These are phyloP conservation scores for Torulaspora indica DNA, from an alignment of 805 yeast species.

Conservation along the genomic window DNA sequence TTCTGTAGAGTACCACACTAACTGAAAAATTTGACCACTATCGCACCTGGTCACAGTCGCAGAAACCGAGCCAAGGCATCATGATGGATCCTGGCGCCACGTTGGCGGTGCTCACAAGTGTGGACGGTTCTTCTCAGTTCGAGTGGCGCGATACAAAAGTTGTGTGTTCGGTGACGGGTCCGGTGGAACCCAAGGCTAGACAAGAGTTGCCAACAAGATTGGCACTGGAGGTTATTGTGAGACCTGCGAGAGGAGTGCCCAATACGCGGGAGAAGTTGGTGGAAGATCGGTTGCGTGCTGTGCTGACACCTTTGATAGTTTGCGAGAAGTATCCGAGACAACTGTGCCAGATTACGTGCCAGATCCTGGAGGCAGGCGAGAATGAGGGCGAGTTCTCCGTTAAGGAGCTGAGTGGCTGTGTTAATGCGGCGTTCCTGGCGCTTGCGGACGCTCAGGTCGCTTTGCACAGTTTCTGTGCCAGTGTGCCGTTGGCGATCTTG, in stretches of 20 bases:
- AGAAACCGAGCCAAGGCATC: not conserved
- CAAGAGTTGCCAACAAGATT: conserved; percentile 81
- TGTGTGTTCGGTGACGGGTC: conserved; percentile 81
- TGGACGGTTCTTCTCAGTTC: conserved; percentile 76
- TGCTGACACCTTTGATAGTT: conserved; percentile 56
- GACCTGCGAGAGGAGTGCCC: conserved; percentile 75
- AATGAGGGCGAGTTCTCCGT: conserved; percentile 31
- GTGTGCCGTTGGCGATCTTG: conserved; percentile 46
- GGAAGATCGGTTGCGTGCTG: conserved; percentile 63
- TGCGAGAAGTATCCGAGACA: conserved; percentile 73
- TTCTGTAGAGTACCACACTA: not conserved
- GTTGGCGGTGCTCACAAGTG: conserved; percentile 45
- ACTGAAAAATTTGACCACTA: conserved; percentile 7
- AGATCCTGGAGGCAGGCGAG: conserved; percentile 48
- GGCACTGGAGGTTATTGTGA: conserved; percentile 68
- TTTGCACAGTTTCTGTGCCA: conserved; percentile 55
- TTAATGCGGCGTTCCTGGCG: conserved; percentile 72
- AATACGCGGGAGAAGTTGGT: conserved; percentile 68
- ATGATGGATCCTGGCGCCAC: conserved; percentile 13
- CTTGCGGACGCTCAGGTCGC: conserved; percentile 77
- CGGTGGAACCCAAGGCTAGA: conserved; percentile 74
- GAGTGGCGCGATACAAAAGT: conserved; percentile 50
- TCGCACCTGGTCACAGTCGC: conserved; percentile 1
- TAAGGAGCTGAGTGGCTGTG: conserved; percentile 59
- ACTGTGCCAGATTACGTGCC: conserved; percentile 63